phyloP scores from a whole-genome alignment of 2,329 filamentous ascomycete species.

The Acephala macrosclerotiorum region DNA sequence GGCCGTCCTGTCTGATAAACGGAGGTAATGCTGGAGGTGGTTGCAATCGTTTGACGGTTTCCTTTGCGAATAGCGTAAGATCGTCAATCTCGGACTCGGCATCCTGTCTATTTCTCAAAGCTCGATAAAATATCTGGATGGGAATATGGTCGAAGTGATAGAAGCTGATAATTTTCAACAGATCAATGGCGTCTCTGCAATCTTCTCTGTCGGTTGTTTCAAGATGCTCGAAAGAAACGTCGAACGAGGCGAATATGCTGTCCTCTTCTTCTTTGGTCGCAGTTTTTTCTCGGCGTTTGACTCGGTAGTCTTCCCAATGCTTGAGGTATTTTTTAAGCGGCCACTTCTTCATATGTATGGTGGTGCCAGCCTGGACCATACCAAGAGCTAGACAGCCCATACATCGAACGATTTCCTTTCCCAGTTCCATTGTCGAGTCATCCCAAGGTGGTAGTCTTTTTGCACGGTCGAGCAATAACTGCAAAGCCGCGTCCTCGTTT shows the following conservation, averaged over 20 bases:
- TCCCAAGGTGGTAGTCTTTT: background rate
- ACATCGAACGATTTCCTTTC: background rate
- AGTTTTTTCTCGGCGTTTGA: constrained; percentile 32
- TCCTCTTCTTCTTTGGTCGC: background rate
- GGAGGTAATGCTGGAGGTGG: background rate
- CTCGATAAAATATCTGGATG: background rate
- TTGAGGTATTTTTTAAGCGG: background rate
- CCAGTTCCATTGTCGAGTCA: background rate
- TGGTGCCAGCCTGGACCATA: background rate
- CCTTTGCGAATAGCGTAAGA: background rate
- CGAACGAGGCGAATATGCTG: background rate
- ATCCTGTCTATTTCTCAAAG: background rate
- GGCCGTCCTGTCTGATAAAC: background rate
- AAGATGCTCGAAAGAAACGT: background rate
- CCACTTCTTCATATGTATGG: background rate
- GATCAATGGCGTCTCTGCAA: background rate
- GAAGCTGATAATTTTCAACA: background rate
- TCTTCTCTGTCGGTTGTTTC: background rate
- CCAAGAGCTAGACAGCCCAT: background rate
- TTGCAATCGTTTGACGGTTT: background rate
- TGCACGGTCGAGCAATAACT: background rate
- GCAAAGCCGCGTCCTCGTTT: constrained; percentile 27
- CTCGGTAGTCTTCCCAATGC: background rate
- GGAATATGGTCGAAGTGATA: background rate
- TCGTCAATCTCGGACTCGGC: background rate